Conservation (phyloP, 306 rosid genomes). For the Carpinus viminea region DNA sequence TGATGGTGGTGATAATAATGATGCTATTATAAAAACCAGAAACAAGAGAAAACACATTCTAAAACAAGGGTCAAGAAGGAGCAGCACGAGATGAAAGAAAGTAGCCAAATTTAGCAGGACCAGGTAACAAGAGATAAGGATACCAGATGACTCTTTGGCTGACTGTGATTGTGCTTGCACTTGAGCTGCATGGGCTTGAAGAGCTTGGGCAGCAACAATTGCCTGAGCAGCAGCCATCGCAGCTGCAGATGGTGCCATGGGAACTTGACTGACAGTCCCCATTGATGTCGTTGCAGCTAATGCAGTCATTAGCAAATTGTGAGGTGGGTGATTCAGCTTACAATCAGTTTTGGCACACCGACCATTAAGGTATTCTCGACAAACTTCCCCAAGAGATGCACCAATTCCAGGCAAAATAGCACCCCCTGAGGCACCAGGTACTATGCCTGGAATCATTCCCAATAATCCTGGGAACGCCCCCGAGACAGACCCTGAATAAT, state of each 20-base stretch:
- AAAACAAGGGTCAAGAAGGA: constrained; percentile 9
- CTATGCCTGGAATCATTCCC: constrained; percentile 96
- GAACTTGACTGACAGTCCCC: constrained; percentile 95
- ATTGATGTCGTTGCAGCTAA: constrained; percentile 90
- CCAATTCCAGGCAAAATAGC: constrained; percentile 97
- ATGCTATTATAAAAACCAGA: neutral
- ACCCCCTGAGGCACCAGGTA: constrained; percentile 94
- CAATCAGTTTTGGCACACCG: constrained; percentile 91
- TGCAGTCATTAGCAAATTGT: constrained; percentile 93
- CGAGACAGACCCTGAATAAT: constrained; percentile 94
- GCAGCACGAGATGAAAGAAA: constrained; percentile 12
- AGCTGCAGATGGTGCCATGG: constrained; percentile 99
- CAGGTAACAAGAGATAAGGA: constrained; percentile 26
- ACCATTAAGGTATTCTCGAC: constrained; percentile 93
- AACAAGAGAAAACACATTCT: neutral
- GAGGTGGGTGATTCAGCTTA: constrained; percentile 94
- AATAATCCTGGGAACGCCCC: constrained; percentile 95
- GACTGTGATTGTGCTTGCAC: constrained; percentile 81
- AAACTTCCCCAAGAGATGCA: constrained; percentile 91
- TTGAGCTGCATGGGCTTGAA: constrained; percentile 98
- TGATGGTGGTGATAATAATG: neutral
- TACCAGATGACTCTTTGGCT: constrained; percentile 82
- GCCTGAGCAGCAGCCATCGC: constrained; percentile 99
- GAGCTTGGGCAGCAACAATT: constrained; percentile 99
- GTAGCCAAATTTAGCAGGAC: neutral